A percentile compares a stretch with the other conserved stretches of the same genome.
Conservation (phyloP, 768 basidiomycete genomes). For the Mycena capillaripes region DNA sequence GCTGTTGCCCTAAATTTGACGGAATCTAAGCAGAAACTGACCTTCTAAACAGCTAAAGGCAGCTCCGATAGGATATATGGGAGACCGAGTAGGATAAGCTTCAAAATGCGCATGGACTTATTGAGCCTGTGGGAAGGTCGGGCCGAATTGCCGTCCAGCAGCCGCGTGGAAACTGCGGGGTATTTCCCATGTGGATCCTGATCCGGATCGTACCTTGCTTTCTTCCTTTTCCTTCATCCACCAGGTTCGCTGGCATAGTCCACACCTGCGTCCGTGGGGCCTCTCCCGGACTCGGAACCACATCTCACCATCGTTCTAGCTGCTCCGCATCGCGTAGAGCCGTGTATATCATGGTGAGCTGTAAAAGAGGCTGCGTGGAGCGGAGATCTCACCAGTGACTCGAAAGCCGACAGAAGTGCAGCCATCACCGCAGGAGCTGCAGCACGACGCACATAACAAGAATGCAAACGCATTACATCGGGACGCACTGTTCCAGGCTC, state of each 20-base stretch:
- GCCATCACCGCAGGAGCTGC: conserved; percentile 21
- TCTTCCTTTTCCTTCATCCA: conserved; percentile 3
- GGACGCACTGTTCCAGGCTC: conserved; percentile 66
- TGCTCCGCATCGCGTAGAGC: conserved; percentile 29
- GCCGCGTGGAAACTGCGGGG: conserved; percentile 4
- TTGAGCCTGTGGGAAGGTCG: not conserved
- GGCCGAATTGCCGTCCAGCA: not conserved
- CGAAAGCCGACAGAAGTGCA: conserved; percentile 28
- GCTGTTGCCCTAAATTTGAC: too few relatives aligned
- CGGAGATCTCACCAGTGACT: not conserved
- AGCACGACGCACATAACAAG: conserved; percentile 35
- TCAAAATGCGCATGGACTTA: not conserved
- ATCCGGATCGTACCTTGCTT: not conserved
- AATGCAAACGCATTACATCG: conserved; percentile 55
- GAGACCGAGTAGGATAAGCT: not conserved
- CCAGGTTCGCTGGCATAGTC: conserved; percentile 21
- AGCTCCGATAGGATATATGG: not conserved
- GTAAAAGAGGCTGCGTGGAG: conserved; percentile 22
- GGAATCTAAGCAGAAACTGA: not conserved
- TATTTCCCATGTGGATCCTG: not conserved
- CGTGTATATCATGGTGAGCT: conserved; percentile 25
- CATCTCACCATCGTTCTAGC: not conserved
- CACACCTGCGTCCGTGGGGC: conserved; percentile 9
- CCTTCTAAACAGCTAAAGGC: not conserved
- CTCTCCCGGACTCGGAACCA: not conserved